These are phyloP conservation scores for Eruca vesicaria DNA, from an alignment of 441 rosid genomes.

Conservation along the genomic window DNA sequence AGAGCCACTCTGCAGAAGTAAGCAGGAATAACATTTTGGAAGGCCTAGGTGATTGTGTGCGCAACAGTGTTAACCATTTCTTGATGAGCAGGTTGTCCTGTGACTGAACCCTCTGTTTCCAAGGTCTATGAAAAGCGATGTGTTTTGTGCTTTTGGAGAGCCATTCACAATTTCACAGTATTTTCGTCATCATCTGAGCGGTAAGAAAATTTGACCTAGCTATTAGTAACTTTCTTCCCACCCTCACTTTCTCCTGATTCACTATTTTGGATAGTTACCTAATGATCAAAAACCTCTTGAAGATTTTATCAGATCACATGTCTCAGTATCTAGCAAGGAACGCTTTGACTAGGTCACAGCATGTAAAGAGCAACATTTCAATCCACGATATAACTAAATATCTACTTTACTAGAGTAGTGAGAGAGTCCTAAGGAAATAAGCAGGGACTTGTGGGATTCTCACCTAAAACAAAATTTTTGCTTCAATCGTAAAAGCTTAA, in stretches of 20 bases:
- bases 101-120: conserved; percentile 49
- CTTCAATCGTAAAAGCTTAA: conserved; percentile 44
- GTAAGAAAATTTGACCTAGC: conserved; percentile 62
- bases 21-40: too few species aligned
- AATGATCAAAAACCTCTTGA: neutral
- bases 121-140: conserved; percentile 62
- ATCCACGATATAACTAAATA: too few species aligned
- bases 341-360: too few species aligned
- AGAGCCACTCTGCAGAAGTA: too few species aligned
- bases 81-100: conserved; percentile 75
- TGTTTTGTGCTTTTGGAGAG: conserved; percentile 56
- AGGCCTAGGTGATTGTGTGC: conserved; percentile 57
- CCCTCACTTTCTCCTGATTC: conserved; percentile 56
- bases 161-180: conserved; percentile 41
- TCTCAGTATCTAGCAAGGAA: neutral
- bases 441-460: conserved; percentile 21
- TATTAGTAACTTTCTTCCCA: conserved; percentile 56
- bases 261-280: conserved; percentile 40
- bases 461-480: conserved; percentile 53
- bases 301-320: neutral
- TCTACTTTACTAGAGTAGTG: too few species aligned
- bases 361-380: too few species aligned
- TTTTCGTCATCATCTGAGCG: conserved; percentile 65
- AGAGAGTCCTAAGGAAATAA: too few species aligned
- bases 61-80: conserved; percentile 74